A percentile compares a stretch with the other conserved stretches of the same genome.
Conservation (phyloP, 257 asterid genomes). For the Solanum bulbocastanum region DNA sequence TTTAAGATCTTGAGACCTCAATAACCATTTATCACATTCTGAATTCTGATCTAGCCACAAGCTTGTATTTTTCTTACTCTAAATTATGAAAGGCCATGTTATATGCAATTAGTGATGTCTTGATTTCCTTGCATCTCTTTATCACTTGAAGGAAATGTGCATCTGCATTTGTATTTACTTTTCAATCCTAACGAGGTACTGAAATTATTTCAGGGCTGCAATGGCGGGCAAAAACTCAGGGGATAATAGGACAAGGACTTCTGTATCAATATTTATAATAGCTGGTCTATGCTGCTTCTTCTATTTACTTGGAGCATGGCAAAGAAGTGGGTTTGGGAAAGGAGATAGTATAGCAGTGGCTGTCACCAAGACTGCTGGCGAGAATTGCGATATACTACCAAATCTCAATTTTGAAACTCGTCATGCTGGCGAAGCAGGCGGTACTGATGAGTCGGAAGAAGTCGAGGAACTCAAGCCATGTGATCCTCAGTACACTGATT, state of each 20-base stretch:
- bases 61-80: neutral
- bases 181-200: neutral
- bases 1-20: neutral
- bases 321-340: conserved; percentile 87
- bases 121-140: neutral
- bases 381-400: conserved; percentile 55
- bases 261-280: conserved; percentile 67
- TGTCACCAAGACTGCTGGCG: conserved; percentile 57
- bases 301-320: conserved; percentile 97
- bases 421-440: conserved; percentile 66
- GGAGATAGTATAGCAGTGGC: conserved; percentile 88
- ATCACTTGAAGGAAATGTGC: neutral
- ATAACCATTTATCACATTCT: neutral
- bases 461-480: conserved; percentile 50
- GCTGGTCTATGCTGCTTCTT: conserved; percentile 93
- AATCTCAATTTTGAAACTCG: conserved; percentile 79
- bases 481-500: conserved; percentile 60
- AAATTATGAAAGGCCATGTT: neutral
- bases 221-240: conserved; percentile 75
- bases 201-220: conserved; percentile 37
- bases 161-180: neutral
- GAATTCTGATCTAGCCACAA: neutral
- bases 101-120: neutral
- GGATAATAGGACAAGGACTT: conserved; percentile 76
- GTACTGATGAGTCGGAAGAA: conserved; percentile 46